phyloP scores from a whole-genome alignment of 352 stramenopile species.

The Phytophthora pistaciae region DNA sequence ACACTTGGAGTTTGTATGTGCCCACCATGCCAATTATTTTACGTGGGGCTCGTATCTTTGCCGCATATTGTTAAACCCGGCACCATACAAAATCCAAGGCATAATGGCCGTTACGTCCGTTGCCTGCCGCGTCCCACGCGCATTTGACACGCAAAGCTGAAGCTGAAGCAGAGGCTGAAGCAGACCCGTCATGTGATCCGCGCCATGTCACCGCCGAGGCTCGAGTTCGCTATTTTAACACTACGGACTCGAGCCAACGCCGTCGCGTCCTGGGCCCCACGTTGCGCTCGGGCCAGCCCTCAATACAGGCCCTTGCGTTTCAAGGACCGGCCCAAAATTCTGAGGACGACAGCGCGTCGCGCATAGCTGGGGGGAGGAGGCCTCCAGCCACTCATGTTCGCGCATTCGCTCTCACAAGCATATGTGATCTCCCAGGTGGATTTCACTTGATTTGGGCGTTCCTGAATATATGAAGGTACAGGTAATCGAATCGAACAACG shows the following conservation, averaged over 20 bases:
- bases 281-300: slow-evolving; percentile 1
- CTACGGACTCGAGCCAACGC: slow-evolving; percentile 2
- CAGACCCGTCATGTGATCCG: slow-evolving; percentile 17
- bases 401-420: slow-evolving; percentile 8
- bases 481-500: slow-evolving; percentile 2
- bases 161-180: slow-evolving; percentile 26
- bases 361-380: slow-evolving; percentile 14
- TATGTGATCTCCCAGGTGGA: background rate
- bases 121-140: slow-evolving; percentile 16
- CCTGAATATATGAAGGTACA: slow-evolving; percentile 16
- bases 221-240: slow-evolving; percentile 38
- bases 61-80: slow-evolving; percentile 16
- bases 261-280: slow-evolving; percentile 15
- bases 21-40: slow-evolving; percentile 20
- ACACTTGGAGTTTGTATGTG: slow-evolving; percentile 34
- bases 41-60: slow-evolving; percentile 29
- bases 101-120: slow-evolving; percentile 24
- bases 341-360: slow-evolving; percentile 29
- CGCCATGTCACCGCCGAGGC: slow-evolving; percentile 9
- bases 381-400: slow-evolving; percentile 31
- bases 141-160: background rate
- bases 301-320: slow-evolving; percentile 36
- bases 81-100: slow-evolving; percentile 30
- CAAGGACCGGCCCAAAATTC: slow-evolving; percentile 28
- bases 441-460: background rate